Conservation (phyloP, 495 filamentous ascomycete species). For the Podospora tetraspora region DNA sequence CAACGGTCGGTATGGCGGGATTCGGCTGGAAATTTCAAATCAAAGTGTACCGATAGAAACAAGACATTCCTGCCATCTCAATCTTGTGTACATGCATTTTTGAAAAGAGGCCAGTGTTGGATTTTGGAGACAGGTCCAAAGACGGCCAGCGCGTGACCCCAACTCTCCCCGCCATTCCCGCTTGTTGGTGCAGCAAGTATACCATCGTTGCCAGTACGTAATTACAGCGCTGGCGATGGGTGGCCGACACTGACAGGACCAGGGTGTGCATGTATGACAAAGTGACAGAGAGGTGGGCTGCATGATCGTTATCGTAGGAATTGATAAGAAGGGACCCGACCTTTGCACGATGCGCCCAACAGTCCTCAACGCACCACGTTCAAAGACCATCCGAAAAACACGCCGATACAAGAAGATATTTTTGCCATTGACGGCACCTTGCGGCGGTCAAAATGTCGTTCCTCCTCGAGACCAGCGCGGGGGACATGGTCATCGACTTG, state of each 20-base stretch:
- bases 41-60: not conserved
- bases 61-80: not conserved
- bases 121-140: not conserved
- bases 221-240: not conserved
- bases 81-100: conserved; percentile 1
- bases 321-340: not conserved
- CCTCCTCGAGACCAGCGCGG: conserved; percentile 82
- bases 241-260: not conserved
- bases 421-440: not conserved
- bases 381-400: no score
- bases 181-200: not conserved
- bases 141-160: not conserved
- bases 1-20: conserved; percentile 27
- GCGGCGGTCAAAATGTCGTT: conserved; percentile 63
- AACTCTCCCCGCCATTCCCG: not conserved
- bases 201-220: not conserved
- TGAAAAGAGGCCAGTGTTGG: not conserved
- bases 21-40: not conserved
- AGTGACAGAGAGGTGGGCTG: not conserved
- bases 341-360: not conserved
- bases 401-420: not conserved
- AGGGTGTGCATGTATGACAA: conserved; percentile 6
- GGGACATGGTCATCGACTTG: conserved; percentile 90
- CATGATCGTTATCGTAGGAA: conserved; percentile 9
- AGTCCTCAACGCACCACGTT: no score